Conservation (phyloP, 1,284 basidiomycete genomes). For the Sphaerobolus stellatus region DNA sequence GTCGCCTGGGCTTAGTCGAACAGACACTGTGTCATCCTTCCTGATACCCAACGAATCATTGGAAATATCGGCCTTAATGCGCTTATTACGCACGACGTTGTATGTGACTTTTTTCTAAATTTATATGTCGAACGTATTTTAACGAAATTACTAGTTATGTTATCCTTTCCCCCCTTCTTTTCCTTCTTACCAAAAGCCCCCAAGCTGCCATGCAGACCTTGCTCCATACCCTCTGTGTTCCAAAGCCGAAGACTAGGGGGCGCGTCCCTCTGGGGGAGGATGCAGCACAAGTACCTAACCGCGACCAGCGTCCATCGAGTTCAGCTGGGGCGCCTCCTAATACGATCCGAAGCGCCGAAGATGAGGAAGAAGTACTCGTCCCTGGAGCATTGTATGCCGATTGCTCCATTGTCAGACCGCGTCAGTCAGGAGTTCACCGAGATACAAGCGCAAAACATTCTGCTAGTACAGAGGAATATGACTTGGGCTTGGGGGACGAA, state of each 20-base stretch:
- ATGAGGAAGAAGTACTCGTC: conserved; percentile 60
- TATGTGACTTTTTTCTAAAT: conserved; percentile 4
- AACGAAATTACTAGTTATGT: conserved; percentile 46
- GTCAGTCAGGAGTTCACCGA: conserved; percentile 1
- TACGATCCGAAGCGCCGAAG: conserved; percentile 11
- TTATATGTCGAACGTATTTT: not conserved
- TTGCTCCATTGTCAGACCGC: conserved; percentile 58
- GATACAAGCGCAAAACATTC: not conserved
- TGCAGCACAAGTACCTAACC: conserved; percentile 2
- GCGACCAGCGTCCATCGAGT: not conserved
- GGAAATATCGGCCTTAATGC: conserved; percentile 38
- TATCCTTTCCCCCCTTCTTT: conserved; percentile 57
- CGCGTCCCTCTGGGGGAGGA: conserved; percentile 10
- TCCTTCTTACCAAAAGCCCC: conserved; percentile 63
- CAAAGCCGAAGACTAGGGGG: conserved; percentile 53
- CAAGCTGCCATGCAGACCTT: conserved; percentile 58
- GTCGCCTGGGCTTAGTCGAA: conserved; percentile 69
- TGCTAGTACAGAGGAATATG: not conserved
- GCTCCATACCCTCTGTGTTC: conserved; percentile 70
- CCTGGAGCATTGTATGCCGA: conserved; percentile 75
- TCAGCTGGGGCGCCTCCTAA: not conserved
- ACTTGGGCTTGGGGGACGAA: conserved; percentile 9
- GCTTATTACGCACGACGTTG: conserved; percentile 26
- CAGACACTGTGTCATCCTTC: conserved; percentile 60
- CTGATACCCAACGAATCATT: conserved; percentile 46